Percentiles rank a stretch among this genome's conserved stretches.
Evolutionary conservation across 2,329 filamentous ascomycete species (phyloP).

Genomic region (Colletotrichum eleusines): DNA sequence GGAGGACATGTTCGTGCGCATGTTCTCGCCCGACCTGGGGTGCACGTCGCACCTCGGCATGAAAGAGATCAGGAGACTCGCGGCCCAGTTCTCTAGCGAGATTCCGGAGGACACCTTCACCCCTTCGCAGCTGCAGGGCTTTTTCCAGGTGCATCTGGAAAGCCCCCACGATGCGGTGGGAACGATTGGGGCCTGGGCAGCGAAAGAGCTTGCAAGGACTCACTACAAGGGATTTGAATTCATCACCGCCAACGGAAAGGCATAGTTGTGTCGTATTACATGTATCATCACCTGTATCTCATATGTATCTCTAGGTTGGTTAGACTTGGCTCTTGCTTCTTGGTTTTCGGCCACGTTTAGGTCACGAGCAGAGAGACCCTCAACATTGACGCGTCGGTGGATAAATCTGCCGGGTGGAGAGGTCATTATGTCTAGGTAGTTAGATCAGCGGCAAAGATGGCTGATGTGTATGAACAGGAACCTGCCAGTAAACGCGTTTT

Average conservation of each 20-base stretch:
- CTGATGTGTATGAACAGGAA: not conserved
- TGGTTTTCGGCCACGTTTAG: not conserved
- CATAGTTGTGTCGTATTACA: slow-evolving; percentile 6
- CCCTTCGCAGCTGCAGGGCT: slow-evolving; percentile 63
- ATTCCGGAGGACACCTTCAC: slow-evolving; percentile 62
- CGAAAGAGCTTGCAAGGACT: slow-evolving; percentile 49
- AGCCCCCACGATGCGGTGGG: slow-evolving; percentile 53
- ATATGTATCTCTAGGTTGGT: not conserved
- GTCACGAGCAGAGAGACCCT: not conserved
- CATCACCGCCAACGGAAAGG: slow-evolving; percentile 11
- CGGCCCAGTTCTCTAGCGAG: slow-evolving; percentile 64
- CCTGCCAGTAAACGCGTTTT: not conserved
- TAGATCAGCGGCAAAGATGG: not conserved
- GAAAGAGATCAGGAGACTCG: slow-evolving; percentile 58
- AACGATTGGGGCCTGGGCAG: slow-evolving; percentile 53
- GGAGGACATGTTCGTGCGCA: slow-evolving; percentile 60
- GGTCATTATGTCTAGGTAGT: not conserved
- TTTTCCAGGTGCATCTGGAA: slow-evolving; percentile 58
- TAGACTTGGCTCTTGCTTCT: not conserved
- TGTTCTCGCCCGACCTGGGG: slow-evolving; percentile 55
- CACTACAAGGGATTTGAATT: slow-evolving; percentile 51
- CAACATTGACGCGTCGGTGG: not conserved
- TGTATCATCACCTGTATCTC: slow-evolving; percentile 8
- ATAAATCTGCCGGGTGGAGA: not conserved
- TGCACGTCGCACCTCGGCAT: slow-evolving; percentile 45